These are phyloP conservation scores for Hanseniaspora lachancei DNA, from an alignment of 805 yeast species.

Conservation along the genomic window DNA sequence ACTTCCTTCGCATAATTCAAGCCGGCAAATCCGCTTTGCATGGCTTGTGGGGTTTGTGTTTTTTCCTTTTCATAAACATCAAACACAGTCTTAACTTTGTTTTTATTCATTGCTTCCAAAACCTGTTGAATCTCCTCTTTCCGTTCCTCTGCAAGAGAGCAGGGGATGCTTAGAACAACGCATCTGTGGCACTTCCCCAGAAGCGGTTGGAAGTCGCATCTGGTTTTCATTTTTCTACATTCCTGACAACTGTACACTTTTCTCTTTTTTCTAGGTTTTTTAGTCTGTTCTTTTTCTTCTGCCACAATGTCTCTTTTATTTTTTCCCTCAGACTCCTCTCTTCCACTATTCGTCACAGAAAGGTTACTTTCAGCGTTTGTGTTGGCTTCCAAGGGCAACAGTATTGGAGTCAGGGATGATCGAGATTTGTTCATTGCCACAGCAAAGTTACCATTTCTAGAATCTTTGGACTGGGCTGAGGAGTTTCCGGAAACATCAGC, in stretches of 20 bases:
- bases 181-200: constrained; percentile 41
- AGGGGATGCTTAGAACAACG: constrained; percentile 33
- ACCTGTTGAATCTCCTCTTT: constrained; percentile 20
- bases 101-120: not conserved
- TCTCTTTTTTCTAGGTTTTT: constrained; percentile 27
- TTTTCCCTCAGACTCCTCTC: constrained; percentile 11
- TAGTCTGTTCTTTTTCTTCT: not conserved
- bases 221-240: constrained; percentile 44
- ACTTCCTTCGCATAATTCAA: not conserved
- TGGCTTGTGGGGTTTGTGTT: not conserved
- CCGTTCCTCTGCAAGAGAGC: constrained; percentile 33
- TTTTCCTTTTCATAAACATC: not conserved
- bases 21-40: not conserved
- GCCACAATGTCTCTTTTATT: constrained; percentile 14
- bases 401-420: not conserved
- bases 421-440: not conserved
- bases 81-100: not conserved
- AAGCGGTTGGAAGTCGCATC: constrained; percentile 39
- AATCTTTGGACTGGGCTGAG: not conserved
- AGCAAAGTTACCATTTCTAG: not conserved
- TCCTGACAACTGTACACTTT: constrained; percentile 36
- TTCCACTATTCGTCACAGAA: not conserved
- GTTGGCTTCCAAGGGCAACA: not conserved
- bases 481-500: not conserved
- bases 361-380: not conserved